Evolutionary conservation across 225 moss, liverwort and hornwort species (phyloP).

Genomic region (Physcomitrium patens): DNA sequence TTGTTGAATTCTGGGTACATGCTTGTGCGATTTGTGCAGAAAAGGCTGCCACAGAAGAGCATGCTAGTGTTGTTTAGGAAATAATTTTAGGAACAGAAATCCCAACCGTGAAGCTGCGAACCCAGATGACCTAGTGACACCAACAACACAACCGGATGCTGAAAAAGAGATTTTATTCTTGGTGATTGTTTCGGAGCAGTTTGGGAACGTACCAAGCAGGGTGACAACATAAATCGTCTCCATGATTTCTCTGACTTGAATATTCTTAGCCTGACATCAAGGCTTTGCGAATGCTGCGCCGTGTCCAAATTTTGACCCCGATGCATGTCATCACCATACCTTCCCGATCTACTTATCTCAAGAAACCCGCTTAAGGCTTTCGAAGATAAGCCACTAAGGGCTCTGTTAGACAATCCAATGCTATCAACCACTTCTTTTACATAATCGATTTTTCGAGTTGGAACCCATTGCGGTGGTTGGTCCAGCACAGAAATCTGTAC

Average conservation of each 20-base stretch:
- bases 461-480: constrained; percentile 41
- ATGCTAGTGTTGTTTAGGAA: no score
- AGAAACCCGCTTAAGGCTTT: constrained; percentile 41
- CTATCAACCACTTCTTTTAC: constrained; percentile 32
- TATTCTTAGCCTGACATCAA: constrained; percentile 36
- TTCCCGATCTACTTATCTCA: constrained; percentile 46
- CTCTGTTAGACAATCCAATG: constrained; percentile 39
- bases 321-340: constrained; percentile 62
- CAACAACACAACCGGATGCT: neutral
- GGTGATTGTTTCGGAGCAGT: neutral
- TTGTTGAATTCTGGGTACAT: constrained; percentile 41
- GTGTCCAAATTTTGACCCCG: constrained; percentile 45
- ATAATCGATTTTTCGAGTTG: constrained; percentile 39
- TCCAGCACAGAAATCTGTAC: constrained; percentile 31
- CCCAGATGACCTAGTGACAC: neutral
- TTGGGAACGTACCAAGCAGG: constrained; percentile 51
- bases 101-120: no score
- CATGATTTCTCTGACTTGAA: constrained; percentile 46
- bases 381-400: constrained; percentile 40
- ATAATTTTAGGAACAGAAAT: no score
- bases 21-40: constrained; percentile 45
- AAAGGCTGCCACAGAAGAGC: constrained; percentile 45
- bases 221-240: constrained; percentile 51
- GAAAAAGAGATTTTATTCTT: no score
- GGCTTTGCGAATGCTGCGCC: constrained; percentile 36